A percentile compares a stretch with the other conserved stretches of the same genome.
phyloP scores from a whole-genome alignment of 2,329 filamentous ascomycete genomes.

The Dactylonectria macrodidyma region DNA sequence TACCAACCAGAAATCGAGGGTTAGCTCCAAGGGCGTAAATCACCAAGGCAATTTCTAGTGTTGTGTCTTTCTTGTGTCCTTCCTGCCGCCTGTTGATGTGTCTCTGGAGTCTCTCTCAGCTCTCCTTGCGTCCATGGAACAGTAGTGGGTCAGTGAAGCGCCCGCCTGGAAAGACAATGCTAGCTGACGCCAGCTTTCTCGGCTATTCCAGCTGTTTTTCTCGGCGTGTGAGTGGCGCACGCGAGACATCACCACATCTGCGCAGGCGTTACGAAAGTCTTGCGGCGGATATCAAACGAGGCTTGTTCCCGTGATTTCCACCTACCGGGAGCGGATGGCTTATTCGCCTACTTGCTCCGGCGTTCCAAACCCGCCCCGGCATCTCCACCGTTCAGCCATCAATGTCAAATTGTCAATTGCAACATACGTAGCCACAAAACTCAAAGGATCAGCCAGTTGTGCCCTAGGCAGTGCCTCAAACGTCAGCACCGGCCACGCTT shows the following conservation, averaged over 20 bases:
- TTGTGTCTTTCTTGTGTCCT: conserved; percentile 23
- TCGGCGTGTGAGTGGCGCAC: conserved; percentile 10
- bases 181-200: conserved; percentile 28
- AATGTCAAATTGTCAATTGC: conserved; percentile 16
- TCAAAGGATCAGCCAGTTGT: conserved; percentile 30
- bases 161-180: conserved; percentile 32
- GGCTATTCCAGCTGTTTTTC: conserved; percentile 25
- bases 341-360: conserved; percentile 20
- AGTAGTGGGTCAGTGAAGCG: conserved; percentile 30
- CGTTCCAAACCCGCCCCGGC: conserved; percentile 26
- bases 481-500: conserved; percentile 30
- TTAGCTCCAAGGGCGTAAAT: conserved; percentile 33
- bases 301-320: conserved; percentile 19
- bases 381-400: conserved; percentile 30
- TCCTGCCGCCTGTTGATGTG: conserved; percentile 23
- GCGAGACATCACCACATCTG: conserved; percentile 9
- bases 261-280: conserved; percentile 17
- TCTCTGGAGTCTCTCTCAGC: conserved; percentile 22
- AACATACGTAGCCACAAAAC: conserved; percentile 40
- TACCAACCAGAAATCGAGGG: conserved; percentile 24
- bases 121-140: conserved; percentile 21
- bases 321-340: conserved; percentile 17
- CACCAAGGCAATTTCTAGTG: conserved; percentile 31
- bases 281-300: conserved; percentile 20
- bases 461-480: conserved; percentile 34